These are phyloP conservation scores for Eucalyptus lansdowneana DNA, from an alignment of 345 rosid species.

Conservation along the genomic window DNA sequence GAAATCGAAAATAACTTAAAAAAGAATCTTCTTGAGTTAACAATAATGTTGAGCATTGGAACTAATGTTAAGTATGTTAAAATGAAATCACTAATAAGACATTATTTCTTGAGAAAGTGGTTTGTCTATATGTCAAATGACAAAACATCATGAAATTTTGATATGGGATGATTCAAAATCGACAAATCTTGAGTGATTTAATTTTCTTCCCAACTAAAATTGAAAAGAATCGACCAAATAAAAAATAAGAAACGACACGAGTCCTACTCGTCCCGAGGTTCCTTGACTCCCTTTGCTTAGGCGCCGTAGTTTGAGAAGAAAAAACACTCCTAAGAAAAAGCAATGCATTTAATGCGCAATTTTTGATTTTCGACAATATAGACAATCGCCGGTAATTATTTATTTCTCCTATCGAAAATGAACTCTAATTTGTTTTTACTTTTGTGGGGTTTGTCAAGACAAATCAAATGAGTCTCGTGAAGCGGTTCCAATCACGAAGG, in stretches of 20 bases:
- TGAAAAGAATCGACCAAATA: background rate
- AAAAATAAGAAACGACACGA: background rate
- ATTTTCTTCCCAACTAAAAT: background rate
- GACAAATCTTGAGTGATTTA: background rate
- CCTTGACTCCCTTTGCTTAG: background rate
- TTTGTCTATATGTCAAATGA: background rate
- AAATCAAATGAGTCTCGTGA: background rate
- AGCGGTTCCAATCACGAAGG: background rate
- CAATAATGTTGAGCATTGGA: background rate
- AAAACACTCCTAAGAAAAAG: background rate
- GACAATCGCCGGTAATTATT: background rate
- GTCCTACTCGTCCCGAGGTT: background rate
- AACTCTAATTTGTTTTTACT: background rate
- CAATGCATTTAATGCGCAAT: background rate
- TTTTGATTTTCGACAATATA: background rate
- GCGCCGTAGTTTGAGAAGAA: background rate
- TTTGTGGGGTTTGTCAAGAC: background rate
- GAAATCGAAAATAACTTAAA: too few relatives aligned
- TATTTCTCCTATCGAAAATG: background rate
- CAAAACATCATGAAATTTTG: background rate
- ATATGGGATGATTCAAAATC: accelerated
- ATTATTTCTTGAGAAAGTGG: background rate
- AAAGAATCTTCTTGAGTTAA: too few relatives aligned
- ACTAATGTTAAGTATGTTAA: background rate
- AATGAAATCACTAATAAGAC: background rate